Percentiles rank a stretch among this genome's conserved stretches.
These are phyloP conservation scores for Saccharomycopsis lassenensis DNA, from an alignment of 805 yeast genomes.

Conservation along the genomic window DNA sequence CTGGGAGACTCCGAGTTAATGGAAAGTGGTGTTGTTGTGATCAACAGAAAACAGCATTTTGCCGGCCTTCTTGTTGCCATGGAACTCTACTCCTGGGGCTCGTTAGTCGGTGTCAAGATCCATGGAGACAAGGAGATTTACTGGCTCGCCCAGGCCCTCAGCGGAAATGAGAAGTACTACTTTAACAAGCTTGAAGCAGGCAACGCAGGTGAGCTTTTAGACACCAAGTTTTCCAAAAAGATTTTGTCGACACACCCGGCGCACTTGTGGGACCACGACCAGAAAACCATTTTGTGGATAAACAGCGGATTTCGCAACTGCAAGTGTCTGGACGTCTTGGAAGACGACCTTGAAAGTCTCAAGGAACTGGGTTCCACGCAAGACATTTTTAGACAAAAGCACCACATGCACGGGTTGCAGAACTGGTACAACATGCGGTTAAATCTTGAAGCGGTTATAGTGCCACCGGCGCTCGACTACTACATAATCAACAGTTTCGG, in stretches of 20 bases:
- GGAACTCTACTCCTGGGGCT: slow-evolving; percentile 28
- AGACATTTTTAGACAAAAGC: too few species aligned
- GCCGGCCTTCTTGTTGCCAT: slow-evolving; percentile 37
- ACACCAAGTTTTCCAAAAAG: slow-evolving; percentile 24
- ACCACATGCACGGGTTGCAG: slow-evolving; percentile 13
- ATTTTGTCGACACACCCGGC: slow-evolving; percentile 47
- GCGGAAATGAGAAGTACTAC: slow-evolving; percentile 29
- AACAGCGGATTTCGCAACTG: slow-evolving; percentile 49
- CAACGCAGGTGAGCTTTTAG: slow-evolving; percentile 26
- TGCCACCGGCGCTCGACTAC: slow-evolving; percentile 12
- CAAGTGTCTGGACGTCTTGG: slow-evolving; percentile 26
- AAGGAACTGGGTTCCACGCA: slow-evolving; percentile 18
- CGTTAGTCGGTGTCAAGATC: slow-evolving; percentile 32
- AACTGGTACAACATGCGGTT: slow-evolving; percentile 17
- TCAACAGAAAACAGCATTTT: slow-evolving; percentile 40
- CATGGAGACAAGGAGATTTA: slow-evolving; percentile 77
- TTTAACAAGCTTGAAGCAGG: slow-evolving; percentile 29
- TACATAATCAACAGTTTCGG: slow-evolving; percentile 19
- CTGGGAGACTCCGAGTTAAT: slow-evolving; percentile 28
- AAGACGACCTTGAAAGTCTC: slow-evolving; percentile 6
- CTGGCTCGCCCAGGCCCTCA: slow-evolving; percentile 53
- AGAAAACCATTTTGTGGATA: slow-evolving; percentile 42
- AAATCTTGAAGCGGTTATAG: slow-evolving; percentile 10
- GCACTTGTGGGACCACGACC: slow-evolving; percentile 25
- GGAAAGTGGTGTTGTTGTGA: slow-evolving; percentile 36